Evolutionary conservation across 2,329 filamentous ascomycete genomes (phyloP).

Genomic region (Penicillium brevicompactum): DNA sequence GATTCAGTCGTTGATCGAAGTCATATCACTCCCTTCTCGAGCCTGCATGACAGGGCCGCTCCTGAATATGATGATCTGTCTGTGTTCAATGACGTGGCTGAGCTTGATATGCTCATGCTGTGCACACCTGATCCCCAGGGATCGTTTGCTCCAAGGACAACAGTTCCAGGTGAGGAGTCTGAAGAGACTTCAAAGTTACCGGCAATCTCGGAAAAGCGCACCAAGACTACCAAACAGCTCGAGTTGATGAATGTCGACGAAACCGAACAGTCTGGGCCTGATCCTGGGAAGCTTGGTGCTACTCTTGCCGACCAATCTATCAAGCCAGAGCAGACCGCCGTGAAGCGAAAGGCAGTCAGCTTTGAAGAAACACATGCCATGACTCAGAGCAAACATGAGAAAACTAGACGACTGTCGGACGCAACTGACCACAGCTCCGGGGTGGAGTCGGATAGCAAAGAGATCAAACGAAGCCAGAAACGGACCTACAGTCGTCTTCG

Average conservation of each 20-base stretch:
- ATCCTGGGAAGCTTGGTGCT: neutral
- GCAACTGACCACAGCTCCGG: constrained; percentile 4
- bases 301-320: neutral
- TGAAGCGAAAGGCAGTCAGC: constrained; percentile 29
- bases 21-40: constrained; percentile 38
- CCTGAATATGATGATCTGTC: constrained; percentile 10
- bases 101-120: constrained; percentile 34
- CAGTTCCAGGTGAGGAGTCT: neutral
- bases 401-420: constrained; percentile 4
- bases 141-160: neutral
- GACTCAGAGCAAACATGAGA: constrained; percentile 1
- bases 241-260: neutral
- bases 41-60: constrained; percentile 27
- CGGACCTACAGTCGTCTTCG: constrained; percentile 27
- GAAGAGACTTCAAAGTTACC: neutral
- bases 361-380: constrained; percentile 16
- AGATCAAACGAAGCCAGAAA: constrained; percentile 19
- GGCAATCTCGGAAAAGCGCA: neutral
- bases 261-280: neutral
- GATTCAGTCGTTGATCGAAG: constrained; percentile 2
- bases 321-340: neutral
- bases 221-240: neutral
- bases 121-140: constrained; percentile 11
- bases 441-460: constrained; percentile 7
- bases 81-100: constrained; percentile 24